phyloP scores from a whole-genome alignment of 2,329 filamentous ascomycete genomes.

The Alternaria consortialis region DNA sequence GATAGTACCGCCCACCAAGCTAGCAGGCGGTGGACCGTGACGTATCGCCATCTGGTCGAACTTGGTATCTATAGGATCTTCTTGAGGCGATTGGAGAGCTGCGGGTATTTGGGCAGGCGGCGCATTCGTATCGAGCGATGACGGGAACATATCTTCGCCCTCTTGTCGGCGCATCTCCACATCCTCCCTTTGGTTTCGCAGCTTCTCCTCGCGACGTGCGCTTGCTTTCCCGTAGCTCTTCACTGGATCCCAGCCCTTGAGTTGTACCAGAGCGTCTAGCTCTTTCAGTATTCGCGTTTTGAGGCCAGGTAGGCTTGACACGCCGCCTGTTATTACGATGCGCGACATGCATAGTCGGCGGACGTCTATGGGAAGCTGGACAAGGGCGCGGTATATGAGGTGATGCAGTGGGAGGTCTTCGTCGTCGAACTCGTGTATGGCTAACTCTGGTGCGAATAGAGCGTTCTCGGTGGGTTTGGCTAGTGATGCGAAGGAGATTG shows the following conservation, averaged over 20 bases:
- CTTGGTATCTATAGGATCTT: constrained; percentile 67
- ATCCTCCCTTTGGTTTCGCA: constrained; percentile 37
- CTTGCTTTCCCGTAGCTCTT: constrained; percentile 71
- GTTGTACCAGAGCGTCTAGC: constrained; percentile 70
- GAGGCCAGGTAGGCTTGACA: constrained; percentile 79
- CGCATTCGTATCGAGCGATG: constrained; percentile 25
- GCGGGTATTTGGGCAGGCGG: constrained; percentile 36
- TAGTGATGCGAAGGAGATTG: constrained; percentile 74
- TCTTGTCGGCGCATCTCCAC: constrained; percentile 31
- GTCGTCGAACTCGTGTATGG: constrained; percentile 75
- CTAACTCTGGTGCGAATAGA: constrained; percentile 70
- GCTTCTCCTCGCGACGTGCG: constrained; percentile 37
- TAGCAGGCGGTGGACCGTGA: constrained; percentile 49
- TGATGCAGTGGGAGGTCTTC: constrained; percentile 81
- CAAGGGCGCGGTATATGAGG: constrained; percentile 78
- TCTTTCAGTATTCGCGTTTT: constrained; percentile 81
- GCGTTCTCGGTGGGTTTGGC: constrained; percentile 77
- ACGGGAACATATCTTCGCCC: constrained; percentile 33
- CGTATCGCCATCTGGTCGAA: constrained; percentile 61
- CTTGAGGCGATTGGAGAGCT: constrained; percentile 59
- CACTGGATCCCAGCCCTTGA: constrained; percentile 80
- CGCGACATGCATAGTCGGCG: constrained; percentile 87
- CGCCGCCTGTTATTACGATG: constrained; percentile 85
- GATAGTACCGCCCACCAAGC: constrained; percentile 64
- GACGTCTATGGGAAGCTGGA: constrained; percentile 81